Evolutionary conservation across 192 early-diverging fungal species (phyloP).

Genomic region (Cetraspora pellucida): DNA sequence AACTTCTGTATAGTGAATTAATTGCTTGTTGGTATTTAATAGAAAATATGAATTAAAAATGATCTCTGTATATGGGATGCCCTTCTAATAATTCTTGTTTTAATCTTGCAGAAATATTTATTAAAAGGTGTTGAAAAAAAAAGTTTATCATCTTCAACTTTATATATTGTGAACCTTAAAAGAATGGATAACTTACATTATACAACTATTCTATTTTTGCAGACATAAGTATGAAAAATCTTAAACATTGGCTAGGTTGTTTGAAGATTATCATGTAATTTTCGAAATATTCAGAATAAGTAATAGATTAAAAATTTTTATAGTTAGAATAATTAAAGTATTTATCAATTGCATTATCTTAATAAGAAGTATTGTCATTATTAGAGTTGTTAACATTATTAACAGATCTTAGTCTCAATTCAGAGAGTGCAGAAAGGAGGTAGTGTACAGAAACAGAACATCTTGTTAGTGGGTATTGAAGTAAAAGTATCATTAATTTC

Average conservation of each 20-base stretch:
- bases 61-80: not conserved
- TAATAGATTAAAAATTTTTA: not conserved
- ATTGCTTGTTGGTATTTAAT: no score
- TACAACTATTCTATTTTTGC: not conserved
- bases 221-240: not conserved
- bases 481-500: no score
- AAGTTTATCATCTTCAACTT: not conserved
- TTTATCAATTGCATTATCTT: conserved; percentile 1
- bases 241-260: not conserved
- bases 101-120: not conserved
- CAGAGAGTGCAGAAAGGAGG: not conserved
- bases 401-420: not conserved
- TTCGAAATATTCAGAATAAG: not conserved
- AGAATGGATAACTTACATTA: not conserved
- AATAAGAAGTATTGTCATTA: not conserved
- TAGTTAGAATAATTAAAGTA: not conserved
- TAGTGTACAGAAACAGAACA: not conserved
- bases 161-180: no score
- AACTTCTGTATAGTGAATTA: no score
- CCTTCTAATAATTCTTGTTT: not conserved
- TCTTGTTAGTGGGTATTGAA: conserved; percentile 1
- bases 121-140: conserved; percentile 1
- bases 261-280: not conserved
- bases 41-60: no score
- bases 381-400: no score